These are phyloP conservation scores for Macaranga tanarius DNA, from an alignment of 441 rosid species.

Conservation along the genomic window DNA sequence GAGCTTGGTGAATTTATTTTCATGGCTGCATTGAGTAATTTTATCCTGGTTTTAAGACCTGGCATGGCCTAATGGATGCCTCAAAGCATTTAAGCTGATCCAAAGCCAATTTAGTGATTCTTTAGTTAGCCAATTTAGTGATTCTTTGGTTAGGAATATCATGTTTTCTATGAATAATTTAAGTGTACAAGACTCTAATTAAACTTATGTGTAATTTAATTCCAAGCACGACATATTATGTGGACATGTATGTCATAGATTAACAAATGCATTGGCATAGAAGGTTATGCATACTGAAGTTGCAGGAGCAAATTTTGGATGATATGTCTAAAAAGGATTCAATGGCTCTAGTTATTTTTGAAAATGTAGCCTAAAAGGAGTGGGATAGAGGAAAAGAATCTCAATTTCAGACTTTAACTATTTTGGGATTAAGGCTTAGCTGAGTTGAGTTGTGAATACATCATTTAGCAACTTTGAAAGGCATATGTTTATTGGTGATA, in stretches of 20 bases:
- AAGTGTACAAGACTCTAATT: not conserved
- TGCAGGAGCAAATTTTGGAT: not conserved
- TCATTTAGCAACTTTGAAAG: not conserved
- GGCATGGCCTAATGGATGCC: not conserved
- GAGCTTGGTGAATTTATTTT: not conserved
- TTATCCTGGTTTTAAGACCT: not conserved
- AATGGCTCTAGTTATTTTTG: not conserved
- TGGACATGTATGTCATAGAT: not conserved
- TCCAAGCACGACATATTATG: not conserved
- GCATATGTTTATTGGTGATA: not conserved
- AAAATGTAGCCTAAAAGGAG: not conserved
- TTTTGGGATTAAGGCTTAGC: not conserved
- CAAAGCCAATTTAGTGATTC: not conserved
- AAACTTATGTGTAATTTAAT: not conserved
- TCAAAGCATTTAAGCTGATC: not conserved
- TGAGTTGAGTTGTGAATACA: not conserved
- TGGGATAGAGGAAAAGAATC: not conserved
- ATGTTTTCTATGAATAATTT: not conserved
- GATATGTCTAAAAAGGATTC: not conserved
- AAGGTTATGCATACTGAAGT: not conserved
- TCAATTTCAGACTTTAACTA: not conserved
- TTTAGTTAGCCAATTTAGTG: not conserved
- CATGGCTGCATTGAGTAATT: not conserved
- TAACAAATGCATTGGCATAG: not conserved
- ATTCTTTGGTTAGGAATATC: not conserved